A percentile compares a stretch with the other conserved stretches of the same genome.
Evolutionary conservation across 768 basidiomycete species (phyloP).

Genomic region (Auriscalpium microsporum): DNA sequence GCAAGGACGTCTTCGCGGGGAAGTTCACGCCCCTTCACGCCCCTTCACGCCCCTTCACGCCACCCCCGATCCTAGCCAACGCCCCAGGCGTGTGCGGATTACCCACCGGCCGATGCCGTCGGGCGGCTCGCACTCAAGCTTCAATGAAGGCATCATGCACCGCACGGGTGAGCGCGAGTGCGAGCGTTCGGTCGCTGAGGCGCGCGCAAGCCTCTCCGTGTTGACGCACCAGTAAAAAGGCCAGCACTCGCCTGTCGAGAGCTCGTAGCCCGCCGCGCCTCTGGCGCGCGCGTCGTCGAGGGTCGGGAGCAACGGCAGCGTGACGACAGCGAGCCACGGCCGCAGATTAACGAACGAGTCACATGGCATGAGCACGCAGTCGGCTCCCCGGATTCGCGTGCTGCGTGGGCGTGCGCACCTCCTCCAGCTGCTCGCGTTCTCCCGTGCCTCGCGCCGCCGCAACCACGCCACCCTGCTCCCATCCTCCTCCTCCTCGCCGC

Average conservation of each 20-base stretch:
- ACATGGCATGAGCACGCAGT: no score
- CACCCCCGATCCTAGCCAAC: conserved; percentile 5
- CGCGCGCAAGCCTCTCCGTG: neutral
- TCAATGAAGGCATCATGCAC: conserved; percentile 58
- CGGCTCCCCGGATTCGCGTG: no score
- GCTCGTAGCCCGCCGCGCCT: no score
- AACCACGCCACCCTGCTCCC: no score
- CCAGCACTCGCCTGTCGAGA: conserved; percentile 45
- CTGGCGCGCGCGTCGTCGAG: no score
- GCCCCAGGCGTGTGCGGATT: neutral
- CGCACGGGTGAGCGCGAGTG: conserved; percentile 15
- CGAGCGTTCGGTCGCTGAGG: conserved; percentile 7
- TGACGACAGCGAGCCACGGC: no score
- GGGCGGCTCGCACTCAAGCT: conserved; percentile 53
- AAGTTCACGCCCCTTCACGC: conserved; percentile 47
- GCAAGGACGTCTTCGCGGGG: conserved; percentile 87
- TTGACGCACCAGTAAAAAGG: conserved; percentile 20
- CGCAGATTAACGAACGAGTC: no score
- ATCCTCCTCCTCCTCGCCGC: no score
- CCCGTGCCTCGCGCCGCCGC: no score
- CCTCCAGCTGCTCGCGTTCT: no score
- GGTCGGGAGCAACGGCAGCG: no score
- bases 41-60: conserved; percentile 33
- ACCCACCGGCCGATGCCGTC: conserved; percentile 18
- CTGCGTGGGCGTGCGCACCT: no score